phyloP scores from a whole-genome alignment of 2,329 filamentous ascomycete genomes.

The Ophiostoma perfectum region DNA sequence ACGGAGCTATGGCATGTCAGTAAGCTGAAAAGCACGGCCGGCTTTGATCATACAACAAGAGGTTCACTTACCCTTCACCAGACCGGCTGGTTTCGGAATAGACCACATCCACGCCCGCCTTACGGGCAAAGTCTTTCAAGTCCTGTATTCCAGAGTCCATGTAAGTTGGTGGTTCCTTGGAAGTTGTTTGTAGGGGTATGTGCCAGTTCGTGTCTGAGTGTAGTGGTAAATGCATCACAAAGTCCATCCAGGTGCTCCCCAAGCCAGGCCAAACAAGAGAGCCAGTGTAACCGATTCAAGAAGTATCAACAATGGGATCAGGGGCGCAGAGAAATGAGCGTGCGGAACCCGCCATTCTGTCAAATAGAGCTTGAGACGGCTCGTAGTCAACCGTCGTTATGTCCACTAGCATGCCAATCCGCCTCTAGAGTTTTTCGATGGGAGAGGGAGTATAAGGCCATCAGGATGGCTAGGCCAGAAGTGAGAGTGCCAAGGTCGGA shows the following conservation, averaged over 20 bases:
- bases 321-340: background rate
- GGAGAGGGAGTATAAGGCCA: background rate
- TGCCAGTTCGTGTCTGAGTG: background rate
- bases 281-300: background rate
- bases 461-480: background rate
- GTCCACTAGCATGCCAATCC: slow-evolving; percentile 8
- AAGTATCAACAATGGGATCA: background rate
- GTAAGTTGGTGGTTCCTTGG: slow-evolving; percentile 56
- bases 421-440: background rate
- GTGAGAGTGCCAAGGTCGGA: background rate
- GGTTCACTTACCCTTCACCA: slow-evolving; percentile 73
- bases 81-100: slow-evolving; percentile 95
- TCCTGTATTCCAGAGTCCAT: slow-evolving; percentile 79
- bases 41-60: background rate
- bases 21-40: background rate
- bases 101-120: slow-evolving; percentile 94
- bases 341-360: background rate
- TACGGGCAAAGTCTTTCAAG: slow-evolving; percentile 97
- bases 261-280: background rate
- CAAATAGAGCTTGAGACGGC: background rate
- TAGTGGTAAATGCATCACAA: background rate
- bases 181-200: slow-evolving; percentile 38
- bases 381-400: background rate
- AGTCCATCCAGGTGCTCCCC: background rate
- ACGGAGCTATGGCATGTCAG: slow-evolving; percentile 64